A percentile compares a stretch with the other conserved stretches of the same genome.
Conservation (phyloP, 768 basidiomycete genomes). For the Podaxis sp. region DNA sequence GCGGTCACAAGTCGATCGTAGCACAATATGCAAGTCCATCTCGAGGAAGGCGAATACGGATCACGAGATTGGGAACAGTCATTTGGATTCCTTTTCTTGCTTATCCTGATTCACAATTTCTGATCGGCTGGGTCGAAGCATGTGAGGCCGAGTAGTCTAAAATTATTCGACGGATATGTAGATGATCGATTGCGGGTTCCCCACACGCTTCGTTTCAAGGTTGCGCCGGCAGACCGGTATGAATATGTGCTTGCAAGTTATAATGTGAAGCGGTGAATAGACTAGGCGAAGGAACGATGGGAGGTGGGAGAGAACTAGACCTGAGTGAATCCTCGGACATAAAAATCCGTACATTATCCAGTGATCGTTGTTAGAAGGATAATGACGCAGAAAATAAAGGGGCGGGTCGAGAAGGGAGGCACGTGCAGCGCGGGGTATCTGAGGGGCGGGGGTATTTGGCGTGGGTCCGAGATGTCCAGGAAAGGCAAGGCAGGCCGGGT, state of each 20-base stretch:
- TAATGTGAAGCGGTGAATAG: too few species aligned
- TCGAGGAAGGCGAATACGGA: background rate
- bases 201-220: background rate
- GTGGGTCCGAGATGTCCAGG: background rate
- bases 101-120: too few species aligned
- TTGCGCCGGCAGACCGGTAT: background rate
- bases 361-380: conserved; percentile 3
- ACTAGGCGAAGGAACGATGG: too few species aligned
- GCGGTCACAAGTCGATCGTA: background rate
- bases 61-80: background rate
- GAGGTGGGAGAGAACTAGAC: background rate
- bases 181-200: too few species aligned
- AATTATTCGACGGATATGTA: background rate
- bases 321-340: background rate
- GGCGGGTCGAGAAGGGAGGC: background rate
- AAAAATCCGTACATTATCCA: background rate
- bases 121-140: background rate
- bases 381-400: background rate
- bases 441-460: conserved; percentile 9
- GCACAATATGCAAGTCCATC: background rate
- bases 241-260: background rate
- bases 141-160: background rate
- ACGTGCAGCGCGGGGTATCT: conserved; percentile 12
- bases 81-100: too few species aligned
- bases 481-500: background rate